A percentile compares a stretch with the other conserved stretches of the same genome.
Evolutionary conservation across 2,329 filamentous ascomycete genomes (phyloP).

Genomic region (Coniochaeta hoffmannii): DNA sequence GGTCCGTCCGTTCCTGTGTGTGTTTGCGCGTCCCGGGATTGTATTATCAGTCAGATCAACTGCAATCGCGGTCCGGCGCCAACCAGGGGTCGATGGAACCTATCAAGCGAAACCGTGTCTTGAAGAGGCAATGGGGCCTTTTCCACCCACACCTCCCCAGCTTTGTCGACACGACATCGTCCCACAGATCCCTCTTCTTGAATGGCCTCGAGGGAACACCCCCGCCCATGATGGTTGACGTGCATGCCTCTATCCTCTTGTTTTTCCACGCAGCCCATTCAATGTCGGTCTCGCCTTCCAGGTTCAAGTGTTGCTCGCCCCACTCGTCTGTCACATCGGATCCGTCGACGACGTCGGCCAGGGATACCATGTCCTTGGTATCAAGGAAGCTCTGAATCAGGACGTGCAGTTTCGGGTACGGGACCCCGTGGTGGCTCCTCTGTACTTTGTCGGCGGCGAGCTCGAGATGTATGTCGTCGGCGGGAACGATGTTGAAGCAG

Average conservation of each 20-base stretch:
- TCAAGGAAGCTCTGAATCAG: slow-evolving; percentile 1
- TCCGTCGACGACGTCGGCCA: not conserved
- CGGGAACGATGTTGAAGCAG: not conserved
- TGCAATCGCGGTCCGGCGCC: not conserved
- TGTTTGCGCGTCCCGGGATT: not conserved
- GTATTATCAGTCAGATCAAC: not conserved
- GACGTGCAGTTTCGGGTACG: slow-evolving; percentile 2
- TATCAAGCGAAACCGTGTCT: not conserved
- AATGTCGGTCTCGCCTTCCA: not conserved
- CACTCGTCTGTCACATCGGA: not conserved
- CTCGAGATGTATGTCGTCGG: not conserved
- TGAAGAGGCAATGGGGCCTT: not conserved
- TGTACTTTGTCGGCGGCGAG: too few species aligned
- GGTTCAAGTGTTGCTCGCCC: not conserved
- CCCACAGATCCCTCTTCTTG: not conserved
- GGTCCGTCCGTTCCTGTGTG: not conserved
- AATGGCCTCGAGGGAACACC: not conserved
- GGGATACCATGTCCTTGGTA: not conserved
- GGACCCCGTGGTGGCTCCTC: too few species aligned
- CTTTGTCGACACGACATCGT: not conserved
- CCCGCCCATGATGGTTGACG: not conserved
- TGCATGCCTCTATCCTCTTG: not conserved
- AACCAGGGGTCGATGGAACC: not conserved
- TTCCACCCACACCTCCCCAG: not conserved
- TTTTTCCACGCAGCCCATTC: not conserved